phyloP scores from a whole-genome alignment of 2,329 filamentous ascomycete genomes.

The Epichloe hybrida region DNA sequence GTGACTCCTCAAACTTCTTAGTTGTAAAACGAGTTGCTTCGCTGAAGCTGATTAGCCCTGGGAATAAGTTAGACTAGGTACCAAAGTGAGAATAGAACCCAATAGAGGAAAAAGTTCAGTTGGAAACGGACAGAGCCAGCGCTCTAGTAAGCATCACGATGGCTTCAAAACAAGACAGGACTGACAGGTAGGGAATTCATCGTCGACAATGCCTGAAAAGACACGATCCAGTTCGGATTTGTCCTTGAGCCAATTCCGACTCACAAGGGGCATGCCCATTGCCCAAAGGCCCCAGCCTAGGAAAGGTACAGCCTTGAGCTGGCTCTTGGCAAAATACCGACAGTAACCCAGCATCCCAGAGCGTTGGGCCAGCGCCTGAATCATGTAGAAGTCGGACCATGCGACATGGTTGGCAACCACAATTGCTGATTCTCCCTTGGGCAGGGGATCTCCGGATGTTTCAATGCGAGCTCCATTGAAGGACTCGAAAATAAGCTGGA shows the following conservation, averaged over 20 bases:
- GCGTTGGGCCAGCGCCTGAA: constrained; percentile 40
- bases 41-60: constrained; percentile 52
- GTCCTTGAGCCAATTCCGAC: constrained; percentile 44
- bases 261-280: constrained; percentile 52
- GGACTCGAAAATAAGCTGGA: constrained; percentile 42
- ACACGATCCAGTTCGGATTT: constrained; percentile 41
- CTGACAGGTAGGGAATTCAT: constrained; percentile 45
- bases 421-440: constrained; percentile 42
- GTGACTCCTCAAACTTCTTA: constrained; percentile 36
- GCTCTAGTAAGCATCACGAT: background rate
- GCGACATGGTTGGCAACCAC: constrained; percentile 46
- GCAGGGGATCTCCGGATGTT: constrained; percentile 37
- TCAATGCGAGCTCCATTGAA: constrained; percentile 40
- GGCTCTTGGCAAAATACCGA: constrained; percentile 48
- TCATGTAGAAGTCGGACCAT: constrained; percentile 53
- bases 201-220: constrained; percentile 38
- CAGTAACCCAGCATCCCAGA: constrained; percentile 46
- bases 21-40: constrained; percentile 48
- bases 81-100: background rate
- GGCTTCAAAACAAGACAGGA: constrained; percentile 4
- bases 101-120: background rate
- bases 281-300: constrained; percentile 52
- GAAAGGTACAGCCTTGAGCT: constrained; percentile 45
- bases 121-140: too few relatives aligned
- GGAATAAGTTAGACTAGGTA: background rate